A percentile compares a stretch with the other conserved stretches of the same genome.
Conservation (phyloP, 2,329 filamentous ascomycete genomes). For the Furcasterigmium sp. region DNA sequence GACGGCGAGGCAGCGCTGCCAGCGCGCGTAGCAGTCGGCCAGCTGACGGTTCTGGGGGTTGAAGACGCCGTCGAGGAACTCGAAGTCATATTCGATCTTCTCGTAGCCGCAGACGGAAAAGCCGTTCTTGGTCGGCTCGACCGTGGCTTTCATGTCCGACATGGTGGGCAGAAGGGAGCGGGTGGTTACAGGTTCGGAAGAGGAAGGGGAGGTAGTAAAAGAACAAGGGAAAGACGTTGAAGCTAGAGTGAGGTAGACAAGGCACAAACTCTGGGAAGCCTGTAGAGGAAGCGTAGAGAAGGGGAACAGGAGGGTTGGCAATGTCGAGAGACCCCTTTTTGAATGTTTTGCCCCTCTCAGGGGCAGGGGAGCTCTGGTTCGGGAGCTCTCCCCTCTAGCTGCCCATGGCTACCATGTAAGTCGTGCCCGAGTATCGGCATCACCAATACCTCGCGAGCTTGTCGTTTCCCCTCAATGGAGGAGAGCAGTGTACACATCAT, state of each 20-base stretch:
- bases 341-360: neutral
- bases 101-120: constrained; percentile 70
- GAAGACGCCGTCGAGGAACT: constrained; percentile 67
- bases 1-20: constrained; percentile 61
- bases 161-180: constrained; percentile 33
- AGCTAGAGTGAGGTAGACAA: too few relatives aligned
- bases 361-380: neutral
- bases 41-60: constrained; percentile 54
- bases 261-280: too few relatives aligned
- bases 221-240: neutral
- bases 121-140: constrained; percentile 56
- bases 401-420: too few relatives aligned
- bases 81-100: constrained; percentile 73
- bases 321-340: constrained; percentile 1
- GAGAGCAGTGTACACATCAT: constrained; percentile 10
- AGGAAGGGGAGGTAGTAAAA: neutral
- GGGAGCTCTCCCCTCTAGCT: too few relatives aligned
- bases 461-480: neutral
- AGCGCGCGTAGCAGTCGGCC: constrained; percentile 58
- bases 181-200: neutral
- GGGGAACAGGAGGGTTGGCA: neutral
- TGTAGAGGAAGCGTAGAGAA: neutral
- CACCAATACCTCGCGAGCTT: too few relatives aligned
- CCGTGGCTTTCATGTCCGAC: constrained; percentile 65
- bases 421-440: too few relatives aligned